Evolutionary conservation across 371 early-diverging fungal genomes (phyloP).

Genomic region (Zychaea mexicana): DNA sequence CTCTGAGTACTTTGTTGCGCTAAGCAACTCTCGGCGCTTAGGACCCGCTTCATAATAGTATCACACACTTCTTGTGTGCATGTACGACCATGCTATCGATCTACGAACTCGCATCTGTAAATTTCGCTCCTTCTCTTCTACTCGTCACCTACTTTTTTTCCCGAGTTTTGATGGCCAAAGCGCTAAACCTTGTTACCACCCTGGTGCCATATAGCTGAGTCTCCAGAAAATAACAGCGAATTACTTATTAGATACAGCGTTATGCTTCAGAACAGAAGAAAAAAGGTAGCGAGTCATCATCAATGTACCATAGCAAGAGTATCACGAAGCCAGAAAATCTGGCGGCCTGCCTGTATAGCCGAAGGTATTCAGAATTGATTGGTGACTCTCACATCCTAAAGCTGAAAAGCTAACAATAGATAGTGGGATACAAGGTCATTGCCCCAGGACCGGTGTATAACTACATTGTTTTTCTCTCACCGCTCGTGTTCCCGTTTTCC

Average conservation of each 20-base stretch:
- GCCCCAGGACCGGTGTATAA: too few relatives aligned
- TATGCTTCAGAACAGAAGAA: not conserved
- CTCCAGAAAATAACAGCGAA: too few relatives aligned
- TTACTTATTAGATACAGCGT: not conserved
- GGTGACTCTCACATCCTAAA: not conserved
- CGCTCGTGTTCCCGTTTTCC: not conserved
- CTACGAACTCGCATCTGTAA: not conserved
- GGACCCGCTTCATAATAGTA: not conserved
- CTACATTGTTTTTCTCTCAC: not conserved
- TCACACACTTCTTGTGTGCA: not conserved
- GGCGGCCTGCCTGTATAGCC: too few relatives aligned
- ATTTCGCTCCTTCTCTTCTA: too few relatives aligned
- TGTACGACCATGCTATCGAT: slow-evolving; percentile 1
- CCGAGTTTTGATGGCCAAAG: slow-evolving; percentile 1
- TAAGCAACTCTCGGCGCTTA: not conserved
- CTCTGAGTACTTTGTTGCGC: too few relatives aligned
- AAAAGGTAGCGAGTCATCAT: not conserved
- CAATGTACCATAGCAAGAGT: not conserved
- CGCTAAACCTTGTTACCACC: not conserved
- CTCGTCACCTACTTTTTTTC: not conserved
- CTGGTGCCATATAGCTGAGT: not conserved
- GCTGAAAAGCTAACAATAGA: too few relatives aligned
- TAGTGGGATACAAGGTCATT: too few relatives aligned
- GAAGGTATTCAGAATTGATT: too few relatives aligned
- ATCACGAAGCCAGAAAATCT: too few relatives aligned